Evolutionary conservation across 2,329 filamentous ascomycete genomes (phyloP).

Genomic region (Thielaviopsis musarum): DNA sequence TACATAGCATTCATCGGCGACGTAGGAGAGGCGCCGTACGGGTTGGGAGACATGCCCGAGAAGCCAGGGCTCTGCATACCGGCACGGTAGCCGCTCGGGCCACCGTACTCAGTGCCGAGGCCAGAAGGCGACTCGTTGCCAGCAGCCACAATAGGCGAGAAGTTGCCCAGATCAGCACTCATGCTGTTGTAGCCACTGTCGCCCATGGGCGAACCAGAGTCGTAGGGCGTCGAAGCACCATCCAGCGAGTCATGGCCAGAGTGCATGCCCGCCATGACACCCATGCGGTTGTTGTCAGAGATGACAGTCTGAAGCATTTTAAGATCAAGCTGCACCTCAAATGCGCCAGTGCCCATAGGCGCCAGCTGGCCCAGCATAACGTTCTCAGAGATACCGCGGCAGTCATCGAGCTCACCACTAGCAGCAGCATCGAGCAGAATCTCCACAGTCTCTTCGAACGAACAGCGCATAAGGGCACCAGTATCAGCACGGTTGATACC

Average conservation of each 20-base stretch:
- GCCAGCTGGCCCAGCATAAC: constrained; percentile 96
- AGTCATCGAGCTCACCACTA: constrained; percentile 90
- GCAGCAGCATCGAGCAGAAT: constrained; percentile 92
- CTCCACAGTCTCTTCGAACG: constrained; percentile 97
- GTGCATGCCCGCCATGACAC: constrained; percentile 63
- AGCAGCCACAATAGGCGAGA: constrained; percentile 61
- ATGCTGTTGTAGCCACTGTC: constrained; percentile 51
- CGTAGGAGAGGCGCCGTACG: constrained; percentile 55
- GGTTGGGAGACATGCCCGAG: constrained; percentile 44
- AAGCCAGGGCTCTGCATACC: constrained; percentile 46
- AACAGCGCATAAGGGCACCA: constrained; percentile 96
- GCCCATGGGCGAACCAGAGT: constrained; percentile 64
- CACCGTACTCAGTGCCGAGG: constrained; percentile 45
- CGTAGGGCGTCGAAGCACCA: constrained; percentile 87
- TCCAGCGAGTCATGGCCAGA: constrained; percentile 58
- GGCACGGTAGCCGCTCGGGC: constrained; percentile 32
- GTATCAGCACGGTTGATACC: constrained; percentile 98
- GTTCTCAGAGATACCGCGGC: constrained; percentile 95
- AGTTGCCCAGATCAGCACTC: constrained; percentile 43
- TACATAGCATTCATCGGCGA: constrained; percentile 43
- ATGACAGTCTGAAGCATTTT: constrained; percentile 93
- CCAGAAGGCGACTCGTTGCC: constrained; percentile 55
- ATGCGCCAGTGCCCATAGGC: constrained; percentile 90
- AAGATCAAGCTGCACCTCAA: constrained; percentile 84
- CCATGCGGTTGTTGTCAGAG: constrained; percentile 76